These are phyloP conservation scores for Neofusicoccum kwambonambiense DNA, from an alignment of 2,329 filamentous ascomycete species.

Conservation along the genomic window DNA sequence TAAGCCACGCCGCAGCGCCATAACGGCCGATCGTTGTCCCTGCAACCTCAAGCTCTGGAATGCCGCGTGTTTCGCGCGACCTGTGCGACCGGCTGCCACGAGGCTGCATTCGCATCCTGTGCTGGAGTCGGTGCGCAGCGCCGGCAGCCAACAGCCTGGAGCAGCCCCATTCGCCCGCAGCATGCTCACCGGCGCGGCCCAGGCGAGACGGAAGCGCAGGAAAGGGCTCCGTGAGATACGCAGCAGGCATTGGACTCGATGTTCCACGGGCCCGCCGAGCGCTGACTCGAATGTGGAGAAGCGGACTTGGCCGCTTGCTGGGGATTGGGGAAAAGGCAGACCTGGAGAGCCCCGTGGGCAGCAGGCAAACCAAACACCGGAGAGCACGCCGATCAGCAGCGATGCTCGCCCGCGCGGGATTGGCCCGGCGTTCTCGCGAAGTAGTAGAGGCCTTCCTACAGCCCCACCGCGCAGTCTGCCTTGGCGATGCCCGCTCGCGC, in stretches of 20 bases:
- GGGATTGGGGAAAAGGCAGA: background rate
- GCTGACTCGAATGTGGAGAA: conserved; percentile 12
- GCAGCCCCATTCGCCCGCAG: background rate
- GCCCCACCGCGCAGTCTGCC: conserved; percentile 9
- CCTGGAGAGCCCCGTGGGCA: background rate
- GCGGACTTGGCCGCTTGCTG: background rate
- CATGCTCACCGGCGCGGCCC: background rate
- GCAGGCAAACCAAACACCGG: background rate
- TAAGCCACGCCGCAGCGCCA: conserved; percentile 11
- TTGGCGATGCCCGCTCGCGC: conserved; percentile 1
- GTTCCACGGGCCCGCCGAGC: background rate
- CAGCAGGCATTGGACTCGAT: conserved; percentile 1
- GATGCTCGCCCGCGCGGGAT: background rate
- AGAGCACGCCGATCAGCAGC: background rate
- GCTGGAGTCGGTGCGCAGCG: background rate
- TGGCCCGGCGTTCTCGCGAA: background rate
- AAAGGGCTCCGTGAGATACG: background rate
- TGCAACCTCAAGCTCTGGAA: conserved; percentile 11
- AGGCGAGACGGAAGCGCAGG: background rate
- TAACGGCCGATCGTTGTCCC: conserved; percentile 14
- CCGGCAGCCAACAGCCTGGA: background rate
- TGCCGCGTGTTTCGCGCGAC: conserved; percentile 6
- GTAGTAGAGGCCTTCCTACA: background rate
- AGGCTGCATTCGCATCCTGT: background rate
- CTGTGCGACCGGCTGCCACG: conserved; percentile 11